Conservation (phyloP, 2,329 filamentous ascomycete genomes). For the Lithohypha guttulata region DNA sequence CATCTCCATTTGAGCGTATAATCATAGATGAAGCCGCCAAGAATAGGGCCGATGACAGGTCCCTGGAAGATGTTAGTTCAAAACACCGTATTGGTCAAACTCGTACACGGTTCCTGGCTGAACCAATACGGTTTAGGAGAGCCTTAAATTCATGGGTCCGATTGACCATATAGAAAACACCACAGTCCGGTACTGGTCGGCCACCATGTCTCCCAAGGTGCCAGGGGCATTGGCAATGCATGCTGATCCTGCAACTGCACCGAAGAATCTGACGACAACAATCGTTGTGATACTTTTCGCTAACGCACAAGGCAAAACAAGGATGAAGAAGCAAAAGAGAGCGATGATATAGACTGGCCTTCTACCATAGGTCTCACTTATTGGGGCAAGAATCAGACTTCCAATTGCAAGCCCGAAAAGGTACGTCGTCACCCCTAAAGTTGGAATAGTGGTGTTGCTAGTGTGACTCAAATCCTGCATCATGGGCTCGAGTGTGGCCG, state of each 20-base stretch:
- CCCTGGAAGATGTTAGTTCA: background rate
- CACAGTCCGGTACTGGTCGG: slow-evolving; percentile 68
- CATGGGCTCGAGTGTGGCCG: slow-evolving; percentile 59
- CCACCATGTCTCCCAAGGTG: slow-evolving; percentile 71
- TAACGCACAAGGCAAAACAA: slow-evolving; percentile 62
- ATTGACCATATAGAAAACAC: slow-evolving; percentile 75
- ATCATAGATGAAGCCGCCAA: slow-evolving; percentile 66
- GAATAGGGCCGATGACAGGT: slow-evolving; percentile 50
- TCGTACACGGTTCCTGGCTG: too few relatives aligned
- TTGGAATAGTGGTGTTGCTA: slow-evolving; percentile 48
- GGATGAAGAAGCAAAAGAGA: slow-evolving; percentile 52
- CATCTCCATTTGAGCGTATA: slow-evolving; percentile 75
- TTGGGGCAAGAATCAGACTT: slow-evolving; percentile 60
- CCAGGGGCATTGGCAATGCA: slow-evolving; percentile 79
- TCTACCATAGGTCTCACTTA: slow-evolving; percentile 41
- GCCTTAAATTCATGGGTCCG: slow-evolving; percentile 76
- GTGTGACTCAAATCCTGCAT: slow-evolving; percentile 55
- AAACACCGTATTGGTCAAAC: slow-evolving; percentile 17
- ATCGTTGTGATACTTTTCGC: slow-evolving; percentile 57
- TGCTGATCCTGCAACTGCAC: slow-evolving; percentile 62
- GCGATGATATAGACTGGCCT: slow-evolving; percentile 55
- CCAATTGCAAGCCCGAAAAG: slow-evolving; percentile 63
- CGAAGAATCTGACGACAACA: slow-evolving; percentile 64
- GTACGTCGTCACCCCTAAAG: slow-evolving; percentile 69
- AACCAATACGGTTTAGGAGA: too few relatives aligned